phyloP scores from a whole-genome alignment of 768 basidiomycete genomes.

The Rhizopogon rudus region DNA sequence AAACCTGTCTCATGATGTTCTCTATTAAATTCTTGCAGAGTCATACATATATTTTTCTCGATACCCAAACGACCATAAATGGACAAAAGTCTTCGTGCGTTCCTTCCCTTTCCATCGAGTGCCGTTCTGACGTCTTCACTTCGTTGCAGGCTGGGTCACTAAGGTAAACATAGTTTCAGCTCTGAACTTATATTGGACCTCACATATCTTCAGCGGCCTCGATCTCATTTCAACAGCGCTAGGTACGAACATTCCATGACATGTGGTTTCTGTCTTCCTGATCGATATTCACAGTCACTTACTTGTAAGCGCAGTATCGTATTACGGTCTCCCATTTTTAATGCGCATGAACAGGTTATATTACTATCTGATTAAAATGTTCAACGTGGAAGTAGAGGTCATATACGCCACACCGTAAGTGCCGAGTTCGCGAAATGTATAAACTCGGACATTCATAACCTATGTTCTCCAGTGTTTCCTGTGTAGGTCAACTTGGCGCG shows the following conservation, averaged over 20 bases:
- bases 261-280: slow-evolving; percentile 1
- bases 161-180: slow-evolving; percentile 6
- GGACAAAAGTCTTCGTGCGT: slow-evolving; percentile 19
- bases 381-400: slow-evolving; percentile 16
- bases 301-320: slow-evolving; percentile 16
- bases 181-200: neutral
- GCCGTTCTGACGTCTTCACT: neutral
- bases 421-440: neutral
- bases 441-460: neutral
- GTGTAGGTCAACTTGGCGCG: slow-evolving; percentile 17
- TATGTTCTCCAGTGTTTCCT: slow-evolving; percentile 20
- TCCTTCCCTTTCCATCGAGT: neutral
- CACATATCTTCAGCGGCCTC: slow-evolving; percentile 8
- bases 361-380: slow-evolving; percentile 22
- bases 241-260: slow-evolving; percentile 9
- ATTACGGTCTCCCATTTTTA: neutral
- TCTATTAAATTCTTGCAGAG: slow-evolving; percentile 9
- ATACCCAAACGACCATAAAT: slow-evolving; percentile 14
- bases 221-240: slow-evolving; percentile 23
- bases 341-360: slow-evolving; percentile 19
- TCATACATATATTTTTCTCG: slow-evolving; percentile 25
- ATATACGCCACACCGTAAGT: slow-evolving; percentile 24
- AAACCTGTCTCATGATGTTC: neutral
- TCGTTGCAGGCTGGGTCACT: slow-evolving; percentile 15
- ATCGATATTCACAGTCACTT: slow-evolving; percentile 14